A percentile compares a stretch with the other conserved stretches of the same genome.
phyloP scores from a whole-genome alignment of 805 yeast genomes.

The Tetrapisispora fleetii region DNA sequence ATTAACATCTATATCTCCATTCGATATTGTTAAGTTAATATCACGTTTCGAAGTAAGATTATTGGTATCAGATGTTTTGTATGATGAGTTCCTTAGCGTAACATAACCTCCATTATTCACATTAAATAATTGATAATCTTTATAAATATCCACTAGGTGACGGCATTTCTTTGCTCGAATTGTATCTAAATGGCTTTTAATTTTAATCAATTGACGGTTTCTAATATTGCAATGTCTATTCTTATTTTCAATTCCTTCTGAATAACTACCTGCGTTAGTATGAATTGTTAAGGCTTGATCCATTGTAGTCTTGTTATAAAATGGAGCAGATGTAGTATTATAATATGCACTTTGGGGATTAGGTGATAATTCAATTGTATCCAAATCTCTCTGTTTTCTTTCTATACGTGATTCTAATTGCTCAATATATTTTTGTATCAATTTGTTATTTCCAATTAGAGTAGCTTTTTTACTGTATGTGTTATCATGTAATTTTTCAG shows the following conservation, averaged over 20 bases:
- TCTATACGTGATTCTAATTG: constrained; percentile 2
- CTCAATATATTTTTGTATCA: constrained; percentile 3
- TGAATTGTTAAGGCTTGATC: background rate
- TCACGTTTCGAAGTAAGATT: background rate
- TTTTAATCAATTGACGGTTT: constrained; percentile 16
- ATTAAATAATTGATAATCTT: constrained; percentile 8
- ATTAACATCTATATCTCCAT: background rate
- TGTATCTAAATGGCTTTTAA: constrained; percentile 8
- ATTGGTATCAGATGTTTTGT: background rate
- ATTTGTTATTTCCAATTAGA: constrained; percentile 3
- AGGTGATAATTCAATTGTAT: background rate
- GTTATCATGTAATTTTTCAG: constrained; percentile 9
- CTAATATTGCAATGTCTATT: constrained; percentile 21
- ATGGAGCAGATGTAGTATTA: background rate
- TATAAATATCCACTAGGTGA: constrained; percentile 14
- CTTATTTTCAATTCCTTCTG: background rate
- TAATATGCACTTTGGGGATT: background rate
- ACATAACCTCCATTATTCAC: background rate
- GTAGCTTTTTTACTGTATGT: background rate
- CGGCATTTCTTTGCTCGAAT: constrained; percentile 12
- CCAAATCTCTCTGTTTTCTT: constrained; percentile 1
- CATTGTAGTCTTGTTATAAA: too few species aligned
- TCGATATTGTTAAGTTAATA: background rate
- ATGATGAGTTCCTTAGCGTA: background rate
- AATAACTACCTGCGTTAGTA: background rate